Base-by-base conservation (phyloP, 139 green algal species). In the Spirogloea muscicola region DNA sequence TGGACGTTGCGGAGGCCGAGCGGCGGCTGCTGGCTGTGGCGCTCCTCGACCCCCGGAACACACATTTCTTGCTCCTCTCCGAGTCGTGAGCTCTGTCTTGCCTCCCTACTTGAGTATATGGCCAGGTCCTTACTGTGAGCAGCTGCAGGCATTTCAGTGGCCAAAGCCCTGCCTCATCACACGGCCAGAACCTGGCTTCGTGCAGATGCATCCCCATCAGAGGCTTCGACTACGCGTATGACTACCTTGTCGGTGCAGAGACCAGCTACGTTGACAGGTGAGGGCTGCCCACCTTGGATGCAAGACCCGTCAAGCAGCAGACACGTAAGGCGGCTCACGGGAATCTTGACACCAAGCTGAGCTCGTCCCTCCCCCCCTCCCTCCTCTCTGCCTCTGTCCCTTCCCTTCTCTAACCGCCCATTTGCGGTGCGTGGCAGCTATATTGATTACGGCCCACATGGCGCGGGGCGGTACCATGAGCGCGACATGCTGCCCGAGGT, bases 11-110 rank as follows among this genome's bases (percentile, higher is more conserved):
- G 16, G 74, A 84, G 13, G 76, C 76, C 27, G 76, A 83, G 39
- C 69, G 42, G 58, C 55, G 49, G 29, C 44, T 83, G 43, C 66
- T 83, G 76, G 41, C 37, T 13, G 25, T 34, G 7, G 76, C 73
- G 1, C 43, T 83, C 27, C 4, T 48, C 31, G 76, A 83, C 34
- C 74, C 59, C 27, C 3, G 13, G 37, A 83, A 83, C 41, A 5
- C 80, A 3, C 51, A 36, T 27, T 83, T 83, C 52, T n/a, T 84
- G 7, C 74, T 83, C 0, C 41, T 83, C 29, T 84, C 73, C 39
- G 76, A 83, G 37, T 48, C 29, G 43, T 84, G 72, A 69, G 34
- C 5, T 3, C 69, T n/a, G n/a, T n/a, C n/a, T n/a, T n/a, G n/a
- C n/a, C n/a, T n/a, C n/a, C n/a, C n/a, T n/a, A n/a, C n/a, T n/a